These are phyloP conservation scores for Psilocybe cyanescens DNA, from an alignment of 768 basidiomycete genomes.

Conservation along the genomic window DNA sequence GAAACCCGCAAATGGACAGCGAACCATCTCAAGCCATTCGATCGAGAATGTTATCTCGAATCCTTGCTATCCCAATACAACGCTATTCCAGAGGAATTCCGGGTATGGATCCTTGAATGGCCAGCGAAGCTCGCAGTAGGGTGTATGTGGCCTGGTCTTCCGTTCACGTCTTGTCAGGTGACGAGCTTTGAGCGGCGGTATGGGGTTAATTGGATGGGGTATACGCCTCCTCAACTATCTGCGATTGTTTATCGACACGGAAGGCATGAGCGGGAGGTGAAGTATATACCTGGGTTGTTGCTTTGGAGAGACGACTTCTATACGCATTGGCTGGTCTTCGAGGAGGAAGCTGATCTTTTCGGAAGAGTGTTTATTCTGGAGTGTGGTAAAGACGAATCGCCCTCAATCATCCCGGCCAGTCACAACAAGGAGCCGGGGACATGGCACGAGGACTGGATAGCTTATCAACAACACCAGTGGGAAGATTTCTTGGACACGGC, in stretches of 20 bases:
- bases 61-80: not conserved
- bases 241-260: not conserved
- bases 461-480: not conserved
- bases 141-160: constrained; percentile 9
- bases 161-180: not conserved
- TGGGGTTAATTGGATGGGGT: not conserved
- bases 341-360: not conserved
- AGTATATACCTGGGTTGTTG: not conserved
- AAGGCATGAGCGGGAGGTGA: not conserved
- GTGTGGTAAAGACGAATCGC: not conserved
- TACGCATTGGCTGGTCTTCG: not conserved
- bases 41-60: not conserved
- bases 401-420: not conserved
- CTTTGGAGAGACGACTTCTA: not conserved
- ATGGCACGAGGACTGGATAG: not conserved
- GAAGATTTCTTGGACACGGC: not conserved
- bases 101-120: constrained; percentile 16
- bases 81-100: constrained; percentile 7
- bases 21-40: not conserved
- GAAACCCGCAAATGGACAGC: not conserved
- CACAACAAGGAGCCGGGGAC: not conserved
- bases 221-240: not conserved
- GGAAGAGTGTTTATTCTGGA: not conserved
- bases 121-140: constrained; percentile 1
- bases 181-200: not conserved